Base-by-base conservation (phyloP, 1,284 basidiomycete genomes). In the Ustilago xerochloae region DNA sequence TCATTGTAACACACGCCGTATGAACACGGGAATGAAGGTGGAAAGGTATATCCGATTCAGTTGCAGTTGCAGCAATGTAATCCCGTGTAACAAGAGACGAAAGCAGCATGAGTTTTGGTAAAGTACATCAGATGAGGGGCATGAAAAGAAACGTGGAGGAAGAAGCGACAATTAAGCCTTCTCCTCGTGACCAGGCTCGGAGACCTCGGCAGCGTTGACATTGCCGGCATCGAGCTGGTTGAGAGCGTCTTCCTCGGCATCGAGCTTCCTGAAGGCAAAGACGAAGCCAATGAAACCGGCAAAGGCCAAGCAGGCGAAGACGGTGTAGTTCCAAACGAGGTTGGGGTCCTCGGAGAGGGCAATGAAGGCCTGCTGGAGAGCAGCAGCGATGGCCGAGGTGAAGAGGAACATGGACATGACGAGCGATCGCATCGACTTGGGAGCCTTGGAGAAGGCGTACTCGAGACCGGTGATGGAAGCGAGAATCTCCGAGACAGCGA, bases 401-500 rank as follows among this genome's bases (percentile, higher is more conserved):
- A 93, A 92, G 38, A 93, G 85, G 91, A 84, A 81, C 45, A 79
- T 56, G 29, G 66, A 67, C 81, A 83, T 84, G 55, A 85, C 83
- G 35, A 86, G 79, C 30, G 84, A 85, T 8, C 84, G 79, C 85
- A 86, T 85, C 63, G 81, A 83, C 62, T 78, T 82, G 56, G 85
- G 85, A 9, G 85, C 85, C 74, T 85, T 93, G 63, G 91, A 92
- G 87, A 92, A 93, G n/a, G 92, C 93, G 83, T 93, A 93, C 84
- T 95, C 93, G 73, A 87, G 80, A 53, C 85, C 85, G 18, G 92
- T 93, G 85, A 95, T 92, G 9, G 91, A 92, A 0, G 92, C 92
- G 55, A 95, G 88, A 81, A 95, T 93, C 86, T 87, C 87, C 18
- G 85, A 86, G 49, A 87, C 56, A 38, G 86, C 87, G 20, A 87